Evolutionary conservation across 345 rosid species (phyloP), one percentile per base, ranked within the genome.

Genomic region (Populus pruinosa): DNA sequence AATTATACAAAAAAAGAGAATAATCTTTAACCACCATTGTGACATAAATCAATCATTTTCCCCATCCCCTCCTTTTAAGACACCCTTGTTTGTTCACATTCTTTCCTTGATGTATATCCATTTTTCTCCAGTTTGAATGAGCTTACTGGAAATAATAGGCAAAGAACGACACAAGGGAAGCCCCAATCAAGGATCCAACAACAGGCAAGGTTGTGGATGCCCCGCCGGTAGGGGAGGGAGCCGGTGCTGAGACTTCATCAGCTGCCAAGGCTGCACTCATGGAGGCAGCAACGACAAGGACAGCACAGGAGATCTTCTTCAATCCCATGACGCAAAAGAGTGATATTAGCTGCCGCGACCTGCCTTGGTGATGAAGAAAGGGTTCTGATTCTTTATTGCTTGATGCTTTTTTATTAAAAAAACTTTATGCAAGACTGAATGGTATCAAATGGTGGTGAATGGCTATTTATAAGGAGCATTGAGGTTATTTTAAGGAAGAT

Each of bases 251-350:
- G 8, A 49, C 77, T 11, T 79, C 88, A 2, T 75, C 77, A 33
- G 83, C 17, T 29, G 97, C 97, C 87, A 88, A 62, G 81, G 75
- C 91, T 5, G 85, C 80, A 70, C 83, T 85, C 87, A 91, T 79
- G 75, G 87, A 84, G 82, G 91, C 90, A 4, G 93, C 92, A 0
- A 82, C 89, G 0, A 88, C 9, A 29, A 91, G 77, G 80, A 89
- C 80, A 27, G 87, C 92, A 13, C 77, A 87, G 71, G 86, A 83
- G 82, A 92, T 85, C 90, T 88, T 94, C 86, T 90, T 91, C 90
- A 86, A 75, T 74, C 84, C 94, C 96, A 94, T 94, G 84, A 63
- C 75, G 80, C 72, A 72, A 77, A 79, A 63, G 62, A n/a, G 56
- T 36, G 67, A 27, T 12, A 47, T 9, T 56, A 35, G 18, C 43